phyloP scores from a whole-genome alignment of 1,284 basidiomycete genomes.

The Xerocomus cyaneibrunnescens region DNA sequence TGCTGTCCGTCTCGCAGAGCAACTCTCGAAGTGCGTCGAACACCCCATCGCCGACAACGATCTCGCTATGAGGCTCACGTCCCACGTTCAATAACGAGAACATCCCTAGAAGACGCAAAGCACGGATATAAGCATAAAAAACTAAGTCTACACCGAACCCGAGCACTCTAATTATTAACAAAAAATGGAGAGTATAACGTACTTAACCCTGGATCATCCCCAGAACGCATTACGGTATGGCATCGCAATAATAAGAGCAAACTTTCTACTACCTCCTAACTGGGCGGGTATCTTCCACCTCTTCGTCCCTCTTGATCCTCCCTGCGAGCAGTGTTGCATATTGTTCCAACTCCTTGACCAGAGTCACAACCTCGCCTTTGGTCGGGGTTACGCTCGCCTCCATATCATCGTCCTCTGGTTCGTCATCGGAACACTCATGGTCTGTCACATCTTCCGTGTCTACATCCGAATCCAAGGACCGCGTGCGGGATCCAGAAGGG shows the following conservation, averaged over 20 bases:
- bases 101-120: conserved; percentile 1
- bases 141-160: conserved; percentile 8
- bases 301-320: conserved; percentile 37
- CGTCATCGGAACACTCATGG: conserved; percentile 8
- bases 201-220: conserved; percentile 9
- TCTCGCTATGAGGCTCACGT: conserved; percentile 39
- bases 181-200: conserved; percentile 32
- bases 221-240: conserved; percentile 12
- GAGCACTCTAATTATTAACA: conserved; percentile 23
- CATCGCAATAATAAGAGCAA: background rate
- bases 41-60: conserved; percentile 48
- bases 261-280: conserved; percentile 8
- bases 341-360: conserved; percentile 48
- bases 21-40: conserved; percentile 51
- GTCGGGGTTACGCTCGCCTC: conserved; percentile 21
- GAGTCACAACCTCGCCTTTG: conserved; percentile 35
- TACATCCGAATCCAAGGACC: conserved; percentile 8
- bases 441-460: conserved; percentile 25
- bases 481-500: background rate
- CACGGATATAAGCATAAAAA: conserved; percentile 12
- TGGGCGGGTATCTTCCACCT: conserved; percentile 7
- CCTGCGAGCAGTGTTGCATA: conserved; percentile 52
- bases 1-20: conserved; percentile 59
- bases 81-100: conserved; percentile 14
- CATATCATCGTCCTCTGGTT: conserved; percentile 2